Percentiles rank a stretch among this genome's conserved stretches.
phyloP scores from a whole-genome alignment of 192 early-diverging fungal genomes.

The Dissophora globulifera region DNA sequence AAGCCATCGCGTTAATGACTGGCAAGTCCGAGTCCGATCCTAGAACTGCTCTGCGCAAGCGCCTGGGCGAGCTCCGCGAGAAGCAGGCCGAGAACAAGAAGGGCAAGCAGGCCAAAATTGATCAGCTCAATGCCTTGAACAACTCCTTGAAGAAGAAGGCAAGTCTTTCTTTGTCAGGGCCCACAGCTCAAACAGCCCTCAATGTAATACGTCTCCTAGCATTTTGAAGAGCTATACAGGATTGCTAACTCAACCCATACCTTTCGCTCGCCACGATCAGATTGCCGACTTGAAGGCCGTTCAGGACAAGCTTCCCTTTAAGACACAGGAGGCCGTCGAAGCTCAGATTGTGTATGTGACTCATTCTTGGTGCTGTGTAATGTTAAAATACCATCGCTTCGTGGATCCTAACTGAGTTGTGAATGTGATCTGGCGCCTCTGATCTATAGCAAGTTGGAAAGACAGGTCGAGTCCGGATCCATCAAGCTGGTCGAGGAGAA shows the following conservation, averaged over 20 bases:
- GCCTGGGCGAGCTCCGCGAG: constrained; percentile 73
- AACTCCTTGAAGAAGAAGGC: constrained; percentile 86
- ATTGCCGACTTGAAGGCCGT: constrained; percentile 76
- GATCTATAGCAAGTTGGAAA: constrained; percentile 71
- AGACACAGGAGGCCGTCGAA: constrained; percentile 85
- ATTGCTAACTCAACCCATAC: background rate
- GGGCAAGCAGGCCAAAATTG: constrained; percentile 74
- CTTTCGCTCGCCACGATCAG: constrained; percentile 33
- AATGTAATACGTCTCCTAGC: too few species aligned
- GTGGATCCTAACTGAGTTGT: too few species aligned
- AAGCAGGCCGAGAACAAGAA: constrained; percentile 79
- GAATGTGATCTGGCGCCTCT: background rate
- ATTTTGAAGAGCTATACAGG: too few species aligned
- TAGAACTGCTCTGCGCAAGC: constrained; percentile 57
- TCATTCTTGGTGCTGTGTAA: too few species aligned
- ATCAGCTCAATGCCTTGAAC: constrained; percentile 76
- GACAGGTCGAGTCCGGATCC: constrained; percentile 79
- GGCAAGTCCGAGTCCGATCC: constrained; percentile 46
- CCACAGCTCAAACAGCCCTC: too few species aligned
- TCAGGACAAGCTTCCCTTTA: constrained; percentile 84
- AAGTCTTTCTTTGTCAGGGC: too few species aligned
- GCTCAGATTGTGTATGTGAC: constrained; percentile 70
- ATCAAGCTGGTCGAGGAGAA: constrained; percentile 90
- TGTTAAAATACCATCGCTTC: too few species aligned
- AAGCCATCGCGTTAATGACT: constrained; percentile 37